A percentile compares a stretch with the other conserved stretches of the same genome.
These are phyloP conservation scores for Plasmodium falciparum DNA, from an alignment of 169 alveolate genomes.

Conservation along the genomic window DNA sequence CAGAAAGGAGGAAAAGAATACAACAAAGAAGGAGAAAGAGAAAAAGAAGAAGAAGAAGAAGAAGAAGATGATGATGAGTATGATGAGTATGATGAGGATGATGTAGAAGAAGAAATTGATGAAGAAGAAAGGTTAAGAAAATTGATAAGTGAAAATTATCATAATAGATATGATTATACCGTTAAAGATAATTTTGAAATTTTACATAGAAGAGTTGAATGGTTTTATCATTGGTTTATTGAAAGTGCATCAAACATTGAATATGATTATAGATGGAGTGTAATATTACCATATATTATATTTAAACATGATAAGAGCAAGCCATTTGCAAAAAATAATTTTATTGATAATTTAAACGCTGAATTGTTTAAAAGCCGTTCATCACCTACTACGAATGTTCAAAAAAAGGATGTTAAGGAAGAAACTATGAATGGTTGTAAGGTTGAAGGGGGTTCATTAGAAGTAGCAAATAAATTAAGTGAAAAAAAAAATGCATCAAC, in stretches of 20 bases:
- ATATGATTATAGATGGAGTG: constrained; percentile 79
- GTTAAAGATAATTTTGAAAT: constrained; percentile 40
- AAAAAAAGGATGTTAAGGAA: neutral
- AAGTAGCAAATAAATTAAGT: too few relatives aligned
- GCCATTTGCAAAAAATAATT: constrained; percentile 18
- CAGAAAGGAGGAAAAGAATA: neutral
- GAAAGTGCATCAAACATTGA: constrained; percentile 82
- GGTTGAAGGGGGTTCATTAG: too few relatives aligned
- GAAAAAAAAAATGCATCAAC: too few relatives aligned
- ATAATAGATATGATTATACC: constrained; percentile 49
- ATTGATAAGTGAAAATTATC: neutral
- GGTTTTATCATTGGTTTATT: constrained; percentile 84
- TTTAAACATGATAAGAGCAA: constrained; percentile 45
- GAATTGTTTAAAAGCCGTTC: constrained; percentile 10
- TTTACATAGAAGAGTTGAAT: constrained; percentile 80
- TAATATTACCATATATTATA: constrained; percentile 77
- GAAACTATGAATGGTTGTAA: constrained; percentile 16
- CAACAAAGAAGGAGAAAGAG: neutral
- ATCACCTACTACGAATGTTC: neutral
- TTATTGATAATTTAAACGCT: constrained; percentile 32
- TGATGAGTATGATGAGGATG: neutral
- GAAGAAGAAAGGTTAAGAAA: constrained; percentile 1
- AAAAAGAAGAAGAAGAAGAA: neutral
- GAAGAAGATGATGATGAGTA: too few relatives aligned
- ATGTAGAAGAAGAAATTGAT: neutral